These are phyloP conservation scores for Glycine tomentella DNA, from an alignment of 306 rosid genomes.

Conservation along the genomic window DNA sequence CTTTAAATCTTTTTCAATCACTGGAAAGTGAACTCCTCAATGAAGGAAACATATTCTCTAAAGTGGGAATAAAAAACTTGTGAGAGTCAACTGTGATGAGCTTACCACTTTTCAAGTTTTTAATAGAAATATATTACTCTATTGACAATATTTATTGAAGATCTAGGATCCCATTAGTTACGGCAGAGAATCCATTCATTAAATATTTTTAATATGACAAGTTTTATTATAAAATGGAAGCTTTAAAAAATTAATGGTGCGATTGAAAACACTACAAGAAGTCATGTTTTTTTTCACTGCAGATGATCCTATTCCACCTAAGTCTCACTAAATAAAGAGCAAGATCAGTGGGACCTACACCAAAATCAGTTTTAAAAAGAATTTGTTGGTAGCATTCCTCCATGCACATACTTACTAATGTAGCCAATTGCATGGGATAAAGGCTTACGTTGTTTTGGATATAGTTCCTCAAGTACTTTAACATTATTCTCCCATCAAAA, in stretches of 20 bases:
- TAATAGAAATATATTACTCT: no score
- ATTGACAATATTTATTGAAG: no score
- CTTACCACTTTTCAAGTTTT: no score
- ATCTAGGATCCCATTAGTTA: no score
- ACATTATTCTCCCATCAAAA: background rate
- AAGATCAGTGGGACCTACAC: background rate
- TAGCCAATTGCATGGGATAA: background rate
- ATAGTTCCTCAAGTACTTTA: background rate
- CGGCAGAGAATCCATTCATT: no score
- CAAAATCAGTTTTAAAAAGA: background rate
- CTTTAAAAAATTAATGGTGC: no score
- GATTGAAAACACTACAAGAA: background rate
- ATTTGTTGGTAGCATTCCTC: background rate
- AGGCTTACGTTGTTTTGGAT: background rate
- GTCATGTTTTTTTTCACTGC: no score
- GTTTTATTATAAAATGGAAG: no score
- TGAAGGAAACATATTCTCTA: background rate
- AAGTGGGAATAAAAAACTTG: no score
- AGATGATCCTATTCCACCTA: background rate
- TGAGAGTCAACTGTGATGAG: no score
- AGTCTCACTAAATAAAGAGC: background rate
- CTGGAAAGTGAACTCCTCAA: conserved; percentile 24
- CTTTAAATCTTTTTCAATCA: conserved; percentile 34
- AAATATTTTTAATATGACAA: no score
- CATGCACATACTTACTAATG: background rate